phyloP scores from a whole-genome alignment of 163 green algal genomes.

The Scenedesmus sp. region DNA sequence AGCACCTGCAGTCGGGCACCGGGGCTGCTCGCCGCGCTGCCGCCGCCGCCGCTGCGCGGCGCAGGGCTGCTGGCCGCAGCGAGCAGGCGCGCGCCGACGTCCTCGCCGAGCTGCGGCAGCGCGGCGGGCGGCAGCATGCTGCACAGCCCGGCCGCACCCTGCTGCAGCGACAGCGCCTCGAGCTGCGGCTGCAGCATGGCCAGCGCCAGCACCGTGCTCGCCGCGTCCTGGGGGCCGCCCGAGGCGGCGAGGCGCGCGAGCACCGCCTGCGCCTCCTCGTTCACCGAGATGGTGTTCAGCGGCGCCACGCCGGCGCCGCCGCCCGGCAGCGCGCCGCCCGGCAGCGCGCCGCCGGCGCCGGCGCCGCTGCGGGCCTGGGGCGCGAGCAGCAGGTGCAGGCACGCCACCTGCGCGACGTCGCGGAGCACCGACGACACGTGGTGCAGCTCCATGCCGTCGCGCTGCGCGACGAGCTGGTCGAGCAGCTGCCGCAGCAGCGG shows the following conservation, averaged over 20 bases:
- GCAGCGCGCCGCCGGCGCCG: neutral
- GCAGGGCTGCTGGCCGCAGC: neutral
- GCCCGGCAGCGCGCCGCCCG: neutral
- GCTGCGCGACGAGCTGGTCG: conserved; percentile 20
- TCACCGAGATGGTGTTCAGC: conserved; percentile 10
- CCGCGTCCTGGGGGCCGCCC: conserved; percentile 23
- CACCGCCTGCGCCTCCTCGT: conserved; percentile 16
- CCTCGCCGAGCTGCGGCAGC: conserved; percentile 1
- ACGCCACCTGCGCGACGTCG: conserved; percentile 37
- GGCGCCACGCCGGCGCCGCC: neutral
- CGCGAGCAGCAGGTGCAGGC: conserved; percentile 31
- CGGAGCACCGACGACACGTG: conserved; percentile 44
- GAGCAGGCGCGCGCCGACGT: neutral
- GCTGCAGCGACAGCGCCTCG: conserved; percentile 25
- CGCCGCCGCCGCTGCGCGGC: neutral
- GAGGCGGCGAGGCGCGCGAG: conserved; percentile 8
- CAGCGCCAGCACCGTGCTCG: conserved; percentile 25
- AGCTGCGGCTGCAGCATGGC: conserved; percentile 44
- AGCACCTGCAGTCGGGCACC: neutral
- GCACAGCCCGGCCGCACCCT: conserved; percentile 18
- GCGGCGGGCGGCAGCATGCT: conserved; percentile 35
- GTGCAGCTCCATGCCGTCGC: conserved; percentile 43
- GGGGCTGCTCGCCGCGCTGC: neutral
- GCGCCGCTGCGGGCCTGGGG: conserved; percentile 14
- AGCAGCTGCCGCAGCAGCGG: conserved; percentile 40